Percentiles rank a stretch among this genome's conserved stretches.
Conservation (phyloP, 2,329 filamentous ascomycete species). For the Pestalotiopsis sp. region DNA sequence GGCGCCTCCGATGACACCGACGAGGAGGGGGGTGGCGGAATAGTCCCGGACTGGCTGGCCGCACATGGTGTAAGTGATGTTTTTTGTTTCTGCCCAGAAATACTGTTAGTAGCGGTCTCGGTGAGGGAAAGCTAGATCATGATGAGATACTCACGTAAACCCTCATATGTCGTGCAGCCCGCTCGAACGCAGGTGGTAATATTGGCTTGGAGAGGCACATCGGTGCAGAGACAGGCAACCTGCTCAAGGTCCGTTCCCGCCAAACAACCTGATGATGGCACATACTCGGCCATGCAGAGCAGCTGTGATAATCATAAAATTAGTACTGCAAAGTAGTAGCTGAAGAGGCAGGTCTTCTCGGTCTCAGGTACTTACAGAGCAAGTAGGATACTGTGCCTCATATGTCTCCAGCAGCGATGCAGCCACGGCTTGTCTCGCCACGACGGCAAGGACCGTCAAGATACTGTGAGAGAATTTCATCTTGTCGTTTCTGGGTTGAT, state of each 20-base stretch:
- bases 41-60: conserved; percentile 13
- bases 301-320: background rate
- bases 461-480: background rate
- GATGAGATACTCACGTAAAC: conserved; percentile 11
- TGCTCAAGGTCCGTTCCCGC: background rate
- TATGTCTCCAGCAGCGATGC: conserved; percentile 1
- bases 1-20: conserved; percentile 17
- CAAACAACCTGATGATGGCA: conserved; percentile 1
- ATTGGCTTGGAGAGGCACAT: conserved; percentile 6
- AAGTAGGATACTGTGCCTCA: conserved; percentile 2
- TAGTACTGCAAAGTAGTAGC: background rate
- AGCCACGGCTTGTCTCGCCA: background rate
- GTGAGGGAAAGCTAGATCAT: background rate
- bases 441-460: background rate
- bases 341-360: background rate
- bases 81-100: conserved; percentile 14
- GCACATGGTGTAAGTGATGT: conserved; percentile 16
- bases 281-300: background rate
- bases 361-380: conserved; percentile 8
- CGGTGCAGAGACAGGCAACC: conserved; percentile 10
- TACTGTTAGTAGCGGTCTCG: background rate
- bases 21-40: conserved; percentile 11
- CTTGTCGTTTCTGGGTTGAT: background rate
- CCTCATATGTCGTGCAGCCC: conserved; percentile 16
- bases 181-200: conserved; percentile 12